phyloP scores from a whole-genome alignment of 192 early-diverging fungal genomes.

The Coemansia sp. region DNA sequence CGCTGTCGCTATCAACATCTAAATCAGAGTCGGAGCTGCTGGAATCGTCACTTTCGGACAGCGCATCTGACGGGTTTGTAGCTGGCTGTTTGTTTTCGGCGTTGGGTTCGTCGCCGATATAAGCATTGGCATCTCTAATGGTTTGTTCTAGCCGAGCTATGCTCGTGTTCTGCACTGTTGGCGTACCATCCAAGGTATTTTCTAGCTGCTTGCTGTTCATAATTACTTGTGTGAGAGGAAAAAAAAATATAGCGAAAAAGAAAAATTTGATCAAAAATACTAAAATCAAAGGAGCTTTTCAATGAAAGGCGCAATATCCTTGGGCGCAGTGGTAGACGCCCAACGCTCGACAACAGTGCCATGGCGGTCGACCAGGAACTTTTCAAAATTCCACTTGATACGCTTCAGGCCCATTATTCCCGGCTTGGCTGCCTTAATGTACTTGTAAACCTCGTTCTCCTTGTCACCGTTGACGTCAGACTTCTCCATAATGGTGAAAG shows the following conservation, averaged over 20 bases:
- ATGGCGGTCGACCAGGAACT: constrained; percentile 69
- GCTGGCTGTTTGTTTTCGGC: background rate
- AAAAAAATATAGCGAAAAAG: constrained; percentile 7
- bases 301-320: constrained; percentile 59
- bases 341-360: constrained; percentile 68
- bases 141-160: constrained; percentile 20
- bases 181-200: background rate
- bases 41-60: background rate
- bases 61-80: too few relatives aligned
- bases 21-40: constrained; percentile 14
- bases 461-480: constrained; percentile 77
- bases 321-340: constrained; percentile 62
- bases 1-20: constrained; percentile 21
- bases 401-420: constrained; percentile 54
- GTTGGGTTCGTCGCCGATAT: background rate
- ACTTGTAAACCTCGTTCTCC: constrained; percentile 63
- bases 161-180: background rate
- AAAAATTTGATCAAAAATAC: constrained; percentile 1
- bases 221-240: background rate
- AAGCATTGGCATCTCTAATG: constrained; percentile 16
- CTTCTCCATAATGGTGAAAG: constrained; percentile 87
- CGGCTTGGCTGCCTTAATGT: constrained; percentile 58
- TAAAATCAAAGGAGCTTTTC: constrained; percentile 13
- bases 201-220: background rate
- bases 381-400: constrained; percentile 87